Evolutionary conservation across 177 flowering plant species (phyloP).

Genomic region (Vitis hybrid): DNA sequence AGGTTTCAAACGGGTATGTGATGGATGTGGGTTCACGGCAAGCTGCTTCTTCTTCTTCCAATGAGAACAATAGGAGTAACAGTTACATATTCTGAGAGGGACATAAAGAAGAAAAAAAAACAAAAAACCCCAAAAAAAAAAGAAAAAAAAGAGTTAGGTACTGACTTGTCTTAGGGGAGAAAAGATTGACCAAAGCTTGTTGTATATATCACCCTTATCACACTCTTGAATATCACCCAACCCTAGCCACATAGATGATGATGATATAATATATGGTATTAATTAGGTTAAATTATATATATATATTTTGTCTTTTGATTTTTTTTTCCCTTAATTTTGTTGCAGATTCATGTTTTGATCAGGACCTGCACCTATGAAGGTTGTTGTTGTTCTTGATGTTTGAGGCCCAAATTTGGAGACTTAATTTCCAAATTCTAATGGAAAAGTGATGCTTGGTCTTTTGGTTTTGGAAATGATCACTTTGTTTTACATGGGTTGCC

Average conservation of each 20-base stretch:
- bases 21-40: constrained; percentile 8
- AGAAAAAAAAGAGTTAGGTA: constrained; percentile 27
- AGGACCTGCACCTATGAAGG: too few relatives aligned
- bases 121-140: not conserved
- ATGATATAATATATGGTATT: too few relatives aligned
- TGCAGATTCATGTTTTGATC: too few relatives aligned
- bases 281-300: not conserved
- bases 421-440: too few relatives aligned
- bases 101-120: constrained; percentile 5
- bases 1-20: constrained; percentile 6
- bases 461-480: too few relatives aligned
- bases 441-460: too few relatives aligned
- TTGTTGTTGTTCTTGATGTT: too few relatives aligned
- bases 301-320: constrained; percentile 1
- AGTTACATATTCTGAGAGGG: constrained; percentile 21
- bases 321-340: not conserved
- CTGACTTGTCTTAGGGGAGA: constrained; percentile 14
- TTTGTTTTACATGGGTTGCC: too few relatives aligned
- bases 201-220: too few relatives aligned
- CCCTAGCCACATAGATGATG: too few relatives aligned
- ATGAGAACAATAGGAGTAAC: constrained; percentile 10
- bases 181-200: constrained; percentile 13
- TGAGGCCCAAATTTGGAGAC: too few relatives aligned
- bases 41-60: constrained; percentile 3
- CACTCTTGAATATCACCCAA: too few relatives aligned